phyloP scores from a whole-genome alignment of 2,329 filamentous ascomycete species.

The Cercospora janseana region DNA sequence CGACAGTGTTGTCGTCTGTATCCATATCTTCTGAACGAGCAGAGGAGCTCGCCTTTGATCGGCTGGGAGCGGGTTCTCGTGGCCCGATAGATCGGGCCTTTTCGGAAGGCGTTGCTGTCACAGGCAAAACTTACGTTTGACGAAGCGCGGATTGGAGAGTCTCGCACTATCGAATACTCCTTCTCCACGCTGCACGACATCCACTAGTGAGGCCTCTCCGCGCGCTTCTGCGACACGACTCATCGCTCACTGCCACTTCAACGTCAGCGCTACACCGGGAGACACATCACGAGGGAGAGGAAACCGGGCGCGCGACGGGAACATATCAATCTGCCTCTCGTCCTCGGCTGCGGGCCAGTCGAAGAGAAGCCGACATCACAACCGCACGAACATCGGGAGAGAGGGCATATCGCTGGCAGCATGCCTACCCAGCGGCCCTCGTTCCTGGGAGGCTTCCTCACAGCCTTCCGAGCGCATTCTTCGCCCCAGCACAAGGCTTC shows the following conservation, averaged over 20 bases:
- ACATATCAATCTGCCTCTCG: not conserved
- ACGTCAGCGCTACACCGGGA: not conserved
- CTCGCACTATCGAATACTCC: too few species aligned
- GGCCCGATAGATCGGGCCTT: conserved; percentile 6
- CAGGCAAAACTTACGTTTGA: conserved; percentile 6
- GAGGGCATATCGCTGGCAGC: not conserved
- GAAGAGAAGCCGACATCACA: not conserved
- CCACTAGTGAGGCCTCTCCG: not conserved
- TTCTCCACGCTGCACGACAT: conserved; percentile 4
- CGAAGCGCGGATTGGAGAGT: conserved; percentile 6
- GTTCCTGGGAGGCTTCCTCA: conserved; percentile 66
- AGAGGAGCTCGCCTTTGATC: not conserved
- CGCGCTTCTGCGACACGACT: not conserved
- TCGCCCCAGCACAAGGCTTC: conserved; percentile 56
- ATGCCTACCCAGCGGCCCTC: conserved; percentile 63
- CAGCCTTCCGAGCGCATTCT: conserved; percentile 65
- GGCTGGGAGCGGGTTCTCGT: conserved; percentile 1
- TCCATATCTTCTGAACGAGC: not conserved
- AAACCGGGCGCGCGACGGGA: not conserved
- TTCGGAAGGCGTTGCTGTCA: conserved; percentile 8
- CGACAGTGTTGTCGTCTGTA: not conserved
- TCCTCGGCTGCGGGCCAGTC: conserved; percentile 11
- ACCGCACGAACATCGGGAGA: not conserved
- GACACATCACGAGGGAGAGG: not conserved
- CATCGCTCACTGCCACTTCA: not conserved